A percentile compares a stretch with the other conserved stretches of the same genome.
Conservation (phyloP, 2,329 filamentous ascomycete species). For the Trichophyton simii region DNA sequence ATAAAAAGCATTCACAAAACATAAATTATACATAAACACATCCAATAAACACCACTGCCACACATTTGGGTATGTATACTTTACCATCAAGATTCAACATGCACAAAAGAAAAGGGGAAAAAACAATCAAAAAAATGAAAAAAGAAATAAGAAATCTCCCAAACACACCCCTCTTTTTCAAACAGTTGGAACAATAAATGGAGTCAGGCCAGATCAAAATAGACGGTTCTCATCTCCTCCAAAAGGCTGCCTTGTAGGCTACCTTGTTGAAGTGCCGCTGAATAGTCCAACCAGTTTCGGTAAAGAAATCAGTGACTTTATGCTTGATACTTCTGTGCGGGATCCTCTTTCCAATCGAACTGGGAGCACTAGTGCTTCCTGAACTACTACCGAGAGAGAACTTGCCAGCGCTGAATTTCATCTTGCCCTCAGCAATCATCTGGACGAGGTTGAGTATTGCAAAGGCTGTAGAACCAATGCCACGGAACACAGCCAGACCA, state of each 20-base stretch:
- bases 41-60: neutral
- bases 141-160: neutral
- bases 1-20: neutral
- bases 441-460: constrained; percentile 74
- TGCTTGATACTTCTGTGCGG: constrained; percentile 23
- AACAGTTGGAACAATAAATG: neutral
- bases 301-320: constrained; percentile 25
- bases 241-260: constrained; percentile 32
- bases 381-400: constrained; percentile 8
- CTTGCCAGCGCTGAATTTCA: constrained; percentile 41
- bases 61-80: neutral
- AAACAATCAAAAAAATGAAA: neutral
- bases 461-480: constrained; percentile 68
- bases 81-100: neutral
- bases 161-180: neutral
- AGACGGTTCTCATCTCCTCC: constrained; percentile 22
- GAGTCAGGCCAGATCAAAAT: neutral
- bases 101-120: neutral
- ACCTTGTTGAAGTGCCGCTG: constrained; percentile 23
- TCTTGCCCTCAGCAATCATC: constrained; percentile 71
- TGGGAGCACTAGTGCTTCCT: constrained; percentile 10
- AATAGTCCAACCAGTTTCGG: constrained; percentile 25
- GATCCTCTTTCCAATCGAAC: constrained; percentile 9
- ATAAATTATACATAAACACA: neutral
- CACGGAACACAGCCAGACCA: constrained; percentile 72